Conservation (phyloP, 2,329 filamentous ascomycete genomes). For the Clarireedia hainanense region DNA sequence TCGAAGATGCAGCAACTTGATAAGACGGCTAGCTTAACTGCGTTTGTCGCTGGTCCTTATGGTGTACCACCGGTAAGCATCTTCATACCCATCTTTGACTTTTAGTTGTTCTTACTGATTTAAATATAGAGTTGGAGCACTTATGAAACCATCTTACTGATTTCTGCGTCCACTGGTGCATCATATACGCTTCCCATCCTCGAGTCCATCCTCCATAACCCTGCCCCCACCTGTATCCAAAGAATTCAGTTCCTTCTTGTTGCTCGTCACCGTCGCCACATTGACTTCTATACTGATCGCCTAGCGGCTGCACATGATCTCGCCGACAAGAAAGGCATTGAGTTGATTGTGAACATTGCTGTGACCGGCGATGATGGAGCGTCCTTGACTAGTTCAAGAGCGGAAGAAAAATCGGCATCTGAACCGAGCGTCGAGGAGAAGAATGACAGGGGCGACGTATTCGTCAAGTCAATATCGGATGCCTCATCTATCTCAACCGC, state of each 20-base stretch:
- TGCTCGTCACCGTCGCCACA: conserved; percentile 44
- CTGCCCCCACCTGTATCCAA: conserved; percentile 39
- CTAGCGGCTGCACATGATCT: conserved; percentile 38
- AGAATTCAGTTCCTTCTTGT: conserved; percentile 46
- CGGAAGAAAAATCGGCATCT: conserved; percentile 1
- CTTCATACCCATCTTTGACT: neutral
- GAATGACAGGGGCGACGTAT: neutral
- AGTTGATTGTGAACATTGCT: conserved; percentile 45
- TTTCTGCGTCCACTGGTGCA: conserved; percentile 55
- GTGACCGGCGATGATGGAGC: conserved; percentile 34
- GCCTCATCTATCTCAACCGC: conserved; percentile 8
- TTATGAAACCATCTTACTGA: conserved; percentile 51
- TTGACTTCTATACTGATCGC: conserved; percentile 46
- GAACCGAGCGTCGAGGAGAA: neutral
- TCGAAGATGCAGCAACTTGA: conserved; percentile 29
- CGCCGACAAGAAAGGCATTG: conserved; percentile 38
- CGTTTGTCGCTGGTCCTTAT: conserved; percentile 49
- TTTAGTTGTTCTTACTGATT: neutral
- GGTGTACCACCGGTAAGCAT: conserved; percentile 38
- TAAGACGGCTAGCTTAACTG: conserved; percentile 30
- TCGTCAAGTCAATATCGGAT: conserved; percentile 3
- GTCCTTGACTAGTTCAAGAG: conserved; percentile 1
- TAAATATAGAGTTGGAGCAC: conserved; percentile 39
- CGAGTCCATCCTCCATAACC: conserved; percentile 42
- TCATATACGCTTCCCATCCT: conserved; percentile 54